Percentiles rank a stretch among this genome's conserved stretches.
These are phyloP conservation scores for Plasmodium ovale DNA, from an alignment of 169 alveolate species.

Conservation along the genomic window DNA sequence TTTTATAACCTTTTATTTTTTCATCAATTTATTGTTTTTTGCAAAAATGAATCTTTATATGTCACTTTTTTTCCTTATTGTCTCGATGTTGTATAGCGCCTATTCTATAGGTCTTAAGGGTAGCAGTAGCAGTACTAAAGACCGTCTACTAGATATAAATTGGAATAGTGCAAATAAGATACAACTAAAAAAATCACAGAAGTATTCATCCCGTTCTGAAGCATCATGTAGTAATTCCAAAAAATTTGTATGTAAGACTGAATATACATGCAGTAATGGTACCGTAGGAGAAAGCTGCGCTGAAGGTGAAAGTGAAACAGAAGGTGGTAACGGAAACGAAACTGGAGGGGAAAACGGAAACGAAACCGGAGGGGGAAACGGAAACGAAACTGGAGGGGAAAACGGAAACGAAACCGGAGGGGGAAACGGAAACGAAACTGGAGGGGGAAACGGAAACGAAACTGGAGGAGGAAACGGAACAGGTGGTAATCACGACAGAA, in stretches of 20 bases:
- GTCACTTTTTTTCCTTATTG: constrained; percentile 39
- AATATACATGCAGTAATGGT: background rate
- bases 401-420: background rate
- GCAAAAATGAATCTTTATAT: constrained; percentile 34
- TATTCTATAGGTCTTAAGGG: constrained; percentile 53
- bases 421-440: background rate
- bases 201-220: background rate
- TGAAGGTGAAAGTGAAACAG: background rate
- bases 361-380: background rate
- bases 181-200: background rate
- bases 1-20: background rate
- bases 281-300: constrained; percentile 12
- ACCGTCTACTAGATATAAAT: background rate
- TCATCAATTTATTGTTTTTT: background rate
- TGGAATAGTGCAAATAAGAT: constrained; percentile 4
- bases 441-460: background rate
- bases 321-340: background rate
- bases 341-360: background rate
- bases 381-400: background rate
- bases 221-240: background rate
- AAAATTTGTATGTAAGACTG: constrained; percentile 20
- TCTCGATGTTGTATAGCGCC: constrained; percentile 5
- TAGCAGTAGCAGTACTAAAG: constrained; percentile 7
- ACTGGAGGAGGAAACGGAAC: background rate
- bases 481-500: constrained; percentile 37